Evolutionary conservation across 2,329 filamentous ascomycete genomes (phyloP), one percentile per base, ranked within the genome.

Genomic region (Phyllosticta capitalensis): DNA sequence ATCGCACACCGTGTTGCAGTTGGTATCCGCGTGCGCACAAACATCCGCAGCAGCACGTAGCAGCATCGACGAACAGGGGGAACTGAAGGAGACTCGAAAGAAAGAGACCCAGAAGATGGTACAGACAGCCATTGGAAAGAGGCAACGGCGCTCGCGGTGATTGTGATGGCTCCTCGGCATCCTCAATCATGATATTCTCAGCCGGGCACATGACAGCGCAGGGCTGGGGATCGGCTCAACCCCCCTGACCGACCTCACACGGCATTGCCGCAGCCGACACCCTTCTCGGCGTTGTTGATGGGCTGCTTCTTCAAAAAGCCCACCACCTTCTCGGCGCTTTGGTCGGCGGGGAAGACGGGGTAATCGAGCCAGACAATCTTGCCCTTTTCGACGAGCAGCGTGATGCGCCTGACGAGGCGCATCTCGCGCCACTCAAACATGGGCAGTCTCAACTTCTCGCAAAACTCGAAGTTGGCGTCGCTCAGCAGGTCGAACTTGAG

Each of bases 331-430:
- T 69, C 68, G 9, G 74, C 74, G 63, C 71, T 76, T 61, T 68
- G 64, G 62, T 75, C 69, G 17, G 75, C 72, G 55, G 74, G 71
- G 63, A 76, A 74, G 7, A 76, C 73, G n/a, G 72, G 74, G 68
- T 76, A 78, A 67, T 70, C 76, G 19, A 74, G 69, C 63, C 72
- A 73, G 52, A 71, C 62, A 38, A 78, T 68, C 63, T 66, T 72
- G 5, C 74, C 75, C 63, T 75, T 68, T 58, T 73, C 64, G 22
- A 76, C 63, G 9, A 71, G 72, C 60, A 77, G 62, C 53, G 69
- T 71, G 58, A 77, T 63, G 38, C 75, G 65, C 64, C 73, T 75
- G 51, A 72, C 68, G 52, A 77, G 60, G 53, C 61, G 69, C 58
- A 64, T 66, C 4, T 69, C 70, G 56, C 75, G 61, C 68, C 70